Conservation (phyloP, 208 protist genomes). For the Trypanosoma avium region DNA sequence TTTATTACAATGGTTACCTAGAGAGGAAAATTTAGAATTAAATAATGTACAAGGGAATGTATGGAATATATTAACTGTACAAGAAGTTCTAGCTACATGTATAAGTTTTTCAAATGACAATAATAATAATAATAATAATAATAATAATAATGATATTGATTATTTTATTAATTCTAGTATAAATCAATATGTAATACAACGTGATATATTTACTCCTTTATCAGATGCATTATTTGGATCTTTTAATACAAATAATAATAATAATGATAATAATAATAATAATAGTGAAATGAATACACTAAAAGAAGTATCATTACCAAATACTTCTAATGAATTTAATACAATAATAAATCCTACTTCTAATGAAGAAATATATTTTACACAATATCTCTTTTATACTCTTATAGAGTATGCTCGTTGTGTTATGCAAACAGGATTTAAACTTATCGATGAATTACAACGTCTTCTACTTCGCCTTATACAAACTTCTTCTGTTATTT, state of each 20-base stretch:
- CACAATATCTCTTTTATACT: constrained; percentile 27
- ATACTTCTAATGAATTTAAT: no score
- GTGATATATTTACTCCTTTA: constrained; percentile 19
- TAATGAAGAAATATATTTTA: constrained; percentile 1
- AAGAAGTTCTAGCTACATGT: constrained; percentile 20
- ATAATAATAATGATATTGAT: not conserved
- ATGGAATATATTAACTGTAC: constrained; percentile 11
- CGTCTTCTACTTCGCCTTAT: constrained; percentile 23
- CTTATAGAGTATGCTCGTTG: constrained; percentile 30
- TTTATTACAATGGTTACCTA: not conserved
- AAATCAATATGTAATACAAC: constrained; percentile 12
- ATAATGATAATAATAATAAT: no score
- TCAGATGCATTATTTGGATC: not conserved
- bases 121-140: not conserved
- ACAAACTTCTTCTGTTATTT: not conserved
- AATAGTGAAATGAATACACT: no score
- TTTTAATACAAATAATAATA: no score
- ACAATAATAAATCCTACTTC: not conserved
- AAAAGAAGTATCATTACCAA: no score
- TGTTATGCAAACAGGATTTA: constrained; percentile 17
- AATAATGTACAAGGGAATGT: not conserved
- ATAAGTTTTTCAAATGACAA: not conserved
- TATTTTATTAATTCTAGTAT: not conserved
- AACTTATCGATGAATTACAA: constrained; percentile 20
- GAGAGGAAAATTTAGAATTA: not conserved